Evolutionary conservation across 108 stramenopile genomes (phyloP), one percentile per base, ranked within the genome.

Genomic region (Cyclotella sp.): DNA sequence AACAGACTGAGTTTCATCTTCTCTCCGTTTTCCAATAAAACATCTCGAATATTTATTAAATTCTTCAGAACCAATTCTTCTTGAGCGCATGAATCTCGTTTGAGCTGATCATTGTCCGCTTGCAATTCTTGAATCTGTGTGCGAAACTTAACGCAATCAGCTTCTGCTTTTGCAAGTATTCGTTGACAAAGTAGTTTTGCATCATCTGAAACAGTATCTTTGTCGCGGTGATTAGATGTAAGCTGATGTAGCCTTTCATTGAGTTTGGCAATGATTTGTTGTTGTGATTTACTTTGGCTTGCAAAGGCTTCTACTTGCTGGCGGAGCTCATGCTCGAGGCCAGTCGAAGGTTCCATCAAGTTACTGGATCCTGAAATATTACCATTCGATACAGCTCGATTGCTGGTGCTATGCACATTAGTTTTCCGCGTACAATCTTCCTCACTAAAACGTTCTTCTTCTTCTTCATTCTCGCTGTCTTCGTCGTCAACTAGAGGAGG

Each of bases 151-250:
- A 82, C 81, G 39, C 70, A 72, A 26, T 82, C 81, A 16, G 81
- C 51, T 59, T 82, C 81, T 45, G 81, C 74, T 45, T 82, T 71
- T 42, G 70, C 81, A 18, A 82, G 63, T 44, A 82, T 82, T 67
- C 81, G 49, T 52, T 82, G 73, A 63, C 81, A 72, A 14, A 82
- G 44, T 22, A 75, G 49, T 45, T 76, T 82, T 40, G 75, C 52
- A 22, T 76, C 75, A 21, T 67, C 65, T 27, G 64, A 29, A 6
- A 63, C 62, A 4, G 41, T 52, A 15, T 70, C 70, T 43, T 71
- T 42, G 30, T 53, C 28, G n/a, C 13, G 16, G 1, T 15, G 13
- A 22, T 58, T 52, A 3, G 66, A 34, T 11, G 67, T 46, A 0
- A 54, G 59, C 21, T 74, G 53, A 14, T 75, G 45, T 40, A 84